Evolutionary conservation across 768 basidiomycete species (phyloP).

Genomic region (Podaxis rugospora): DNA sequence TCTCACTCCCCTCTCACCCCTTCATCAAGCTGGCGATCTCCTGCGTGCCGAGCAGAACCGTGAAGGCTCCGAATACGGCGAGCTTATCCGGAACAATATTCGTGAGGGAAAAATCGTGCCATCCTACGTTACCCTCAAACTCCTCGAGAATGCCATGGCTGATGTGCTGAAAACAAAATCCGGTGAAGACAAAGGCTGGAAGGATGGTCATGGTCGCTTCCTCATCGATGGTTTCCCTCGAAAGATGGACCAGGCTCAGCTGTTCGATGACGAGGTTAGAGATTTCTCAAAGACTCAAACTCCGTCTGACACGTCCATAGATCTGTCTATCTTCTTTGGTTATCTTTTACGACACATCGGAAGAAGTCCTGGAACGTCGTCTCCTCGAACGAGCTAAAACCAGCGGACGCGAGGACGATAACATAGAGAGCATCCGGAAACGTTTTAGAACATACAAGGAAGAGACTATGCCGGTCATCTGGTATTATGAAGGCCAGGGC

Average conservation of each 20-base stretch:
- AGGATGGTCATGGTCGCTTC: slow-evolving; percentile 74
- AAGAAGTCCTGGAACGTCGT: slow-evolving; percentile 83
- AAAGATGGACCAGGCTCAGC: slow-evolving; percentile 96
- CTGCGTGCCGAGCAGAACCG: slow-evolving; percentile 91
- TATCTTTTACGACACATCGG: slow-evolving; percentile 82
- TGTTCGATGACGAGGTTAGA: slow-evolving; percentile 82
- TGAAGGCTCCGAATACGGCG: slow-evolving; percentile 76
- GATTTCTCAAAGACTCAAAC: background rate
- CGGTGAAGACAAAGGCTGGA: slow-evolving; percentile 52
- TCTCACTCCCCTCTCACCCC: slow-evolving; percentile 8
- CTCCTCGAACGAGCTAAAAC: slow-evolving; percentile 90
- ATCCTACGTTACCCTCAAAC: slow-evolving; percentile 93
- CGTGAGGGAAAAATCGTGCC: slow-evolving; percentile 92
- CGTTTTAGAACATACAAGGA: slow-evolving; percentile 90
- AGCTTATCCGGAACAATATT: slow-evolving; percentile 84
- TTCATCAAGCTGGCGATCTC: slow-evolving; percentile 82
- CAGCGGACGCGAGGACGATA: slow-evolving; percentile 94
- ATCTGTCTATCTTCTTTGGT: slow-evolving; percentile 79
- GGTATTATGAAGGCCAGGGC: slow-evolving; percentile 60
- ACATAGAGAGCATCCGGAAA: slow-evolving; percentile 90
- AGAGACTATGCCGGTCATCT: slow-evolving; percentile 91
- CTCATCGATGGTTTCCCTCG: slow-evolving; percentile 96
- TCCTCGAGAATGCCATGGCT: slow-evolving; percentile 90
- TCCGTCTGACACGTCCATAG: slow-evolving; percentile 29
- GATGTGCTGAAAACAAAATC: slow-evolving; percentile 44